These are phyloP conservation scores for Sporothrix brunneoviolacea DNA, from an alignment of 2,329 filamentous ascomycete species.

Conservation along the genomic window DNA sequence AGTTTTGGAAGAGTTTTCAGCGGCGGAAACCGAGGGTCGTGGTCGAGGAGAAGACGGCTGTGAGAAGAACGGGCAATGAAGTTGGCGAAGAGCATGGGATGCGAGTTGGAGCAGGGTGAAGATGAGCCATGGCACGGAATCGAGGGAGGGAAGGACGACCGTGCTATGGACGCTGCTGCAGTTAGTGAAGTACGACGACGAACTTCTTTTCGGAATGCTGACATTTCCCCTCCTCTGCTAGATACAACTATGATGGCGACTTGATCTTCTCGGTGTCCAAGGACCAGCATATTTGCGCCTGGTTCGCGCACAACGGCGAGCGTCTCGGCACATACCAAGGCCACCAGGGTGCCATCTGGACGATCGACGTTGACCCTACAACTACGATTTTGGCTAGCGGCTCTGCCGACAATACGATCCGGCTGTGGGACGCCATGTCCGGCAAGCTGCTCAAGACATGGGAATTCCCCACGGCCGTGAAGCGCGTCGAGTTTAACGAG, in stretches of 20 bases:
- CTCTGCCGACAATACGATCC: conserved; percentile 96
- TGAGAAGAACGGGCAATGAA: not conserved
- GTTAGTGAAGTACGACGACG: too few relatives aligned
- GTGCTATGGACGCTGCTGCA: not conserved
- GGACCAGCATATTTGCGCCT: conserved; percentile 71
- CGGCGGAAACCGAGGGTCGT: not conserved
- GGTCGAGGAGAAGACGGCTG: not conserved
- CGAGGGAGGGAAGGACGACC: not conserved
- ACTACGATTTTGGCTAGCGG: conserved; percentile 88
- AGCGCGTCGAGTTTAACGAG: conserved; percentile 95
- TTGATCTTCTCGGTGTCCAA: conserved; percentile 30
- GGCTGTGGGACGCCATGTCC: conserved; percentile 91
- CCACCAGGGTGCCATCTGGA: conserved; percentile 98
- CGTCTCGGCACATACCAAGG: conserved; percentile 93
- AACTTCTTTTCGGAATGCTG: not conserved
- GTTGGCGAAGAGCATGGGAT: too few relatives aligned
- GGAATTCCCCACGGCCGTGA: conserved; percentile 96
- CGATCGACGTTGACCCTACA: conserved; percentile 91
- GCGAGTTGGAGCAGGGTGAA: not conserved
- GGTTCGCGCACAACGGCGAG: conserved; percentile 97
- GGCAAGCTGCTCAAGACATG: conserved; percentile 92
- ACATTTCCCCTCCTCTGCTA: conserved; percentile 26
- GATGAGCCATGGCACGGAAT: too few relatives aligned
- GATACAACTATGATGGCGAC: conserved; percentile 91
- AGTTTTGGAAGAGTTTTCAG: conserved; percentile 2